Evolutionary conservation across 2,329 filamentous ascomycete genomes (phyloP), one percentile per base, ranked within the genome.

Genomic region (Fusarium buxicola): DNA sequence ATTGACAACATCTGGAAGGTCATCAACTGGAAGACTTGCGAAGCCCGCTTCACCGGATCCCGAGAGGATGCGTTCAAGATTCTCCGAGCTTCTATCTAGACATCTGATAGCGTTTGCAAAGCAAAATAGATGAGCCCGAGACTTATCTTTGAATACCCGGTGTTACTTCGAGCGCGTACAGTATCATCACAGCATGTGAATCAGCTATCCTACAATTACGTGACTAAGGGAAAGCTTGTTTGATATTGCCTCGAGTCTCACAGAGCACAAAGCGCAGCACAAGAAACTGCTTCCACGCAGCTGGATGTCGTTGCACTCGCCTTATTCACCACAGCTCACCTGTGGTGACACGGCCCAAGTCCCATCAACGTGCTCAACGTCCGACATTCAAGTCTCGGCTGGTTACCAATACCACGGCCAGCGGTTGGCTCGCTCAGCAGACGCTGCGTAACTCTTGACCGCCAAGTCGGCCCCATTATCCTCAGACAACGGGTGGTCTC

Each of bases 1-100:
- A 84, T 92, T 7, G 85, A 90, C 59, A 90, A 90, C 61, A 90
- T 92, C 68, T 93, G 90, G 90, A 87, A 87, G 30, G 85, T 93
- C 28, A 86, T 93, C 72, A 92, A 92, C 78, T 93, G 90, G 91
- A 86, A 88, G 77, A 87, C 83, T 6, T 84, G 86, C 2, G 89
- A 91, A 78, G 76, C 81, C 56, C 82, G 90, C 27, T 92, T 86
- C 74, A 67, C 76, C 2, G 83, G 84, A 3, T 76, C 66, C 5
- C 75, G 76, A 5, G 80, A 81, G 9, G 79, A 83, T 54, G 78
- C 74, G 2, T 82, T 83, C 73, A 77, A 78, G 69, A 71, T 77
- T 15, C 75, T 83, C 48, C 76, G 74, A 58, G 79, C 80, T 13
- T 76, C 77, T 5, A 70, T 82, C 55, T 81, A 73, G 36, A 31